These are phyloP conservation scores for Fraxinus dipetala DNA, from an alignment of 305 asterid species.

Conservation along the genomic window DNA sequence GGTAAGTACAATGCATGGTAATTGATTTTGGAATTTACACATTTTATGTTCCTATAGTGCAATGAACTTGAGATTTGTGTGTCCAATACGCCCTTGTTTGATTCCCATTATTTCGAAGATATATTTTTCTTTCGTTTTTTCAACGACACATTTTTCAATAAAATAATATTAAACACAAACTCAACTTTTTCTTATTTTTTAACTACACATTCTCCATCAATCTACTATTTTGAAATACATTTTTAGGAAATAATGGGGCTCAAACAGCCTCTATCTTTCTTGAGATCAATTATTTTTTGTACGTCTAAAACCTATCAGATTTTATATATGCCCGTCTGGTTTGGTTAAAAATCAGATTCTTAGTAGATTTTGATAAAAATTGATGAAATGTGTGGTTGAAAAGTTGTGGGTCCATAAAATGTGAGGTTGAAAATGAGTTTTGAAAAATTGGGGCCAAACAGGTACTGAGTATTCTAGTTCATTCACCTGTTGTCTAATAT, in stretches of 20 bases:
- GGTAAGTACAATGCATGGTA: conserved; percentile 39
- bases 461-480: background rate
- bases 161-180: too few species aligned
- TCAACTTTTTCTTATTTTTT: too few species aligned
- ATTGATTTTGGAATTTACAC: background rate
- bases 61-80: background rate
- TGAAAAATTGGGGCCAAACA: background rate
- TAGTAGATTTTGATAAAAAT: background rate
- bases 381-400: background rate
- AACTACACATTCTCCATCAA: too few species aligned
- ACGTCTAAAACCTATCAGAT: background rate
- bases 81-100: background rate
- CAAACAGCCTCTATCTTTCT: background rate
- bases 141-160: too few species aligned
- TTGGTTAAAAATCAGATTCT: background rate
- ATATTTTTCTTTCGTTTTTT: too few species aligned
- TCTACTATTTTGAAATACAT: too few species aligned
- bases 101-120: too few species aligned
- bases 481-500: background rate
- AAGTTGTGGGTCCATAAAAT: background rate
- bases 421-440: background rate
- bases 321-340: background rate
- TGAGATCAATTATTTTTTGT: background rate
- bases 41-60: background rate
- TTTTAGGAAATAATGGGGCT: too few species aligned